A percentile compares a stretch with the other conserved stretches of the same genome.
Evolutionary conservation across 169 alveolate species (phyloP).

Genomic region (Cryptosporidium felis): DNA sequence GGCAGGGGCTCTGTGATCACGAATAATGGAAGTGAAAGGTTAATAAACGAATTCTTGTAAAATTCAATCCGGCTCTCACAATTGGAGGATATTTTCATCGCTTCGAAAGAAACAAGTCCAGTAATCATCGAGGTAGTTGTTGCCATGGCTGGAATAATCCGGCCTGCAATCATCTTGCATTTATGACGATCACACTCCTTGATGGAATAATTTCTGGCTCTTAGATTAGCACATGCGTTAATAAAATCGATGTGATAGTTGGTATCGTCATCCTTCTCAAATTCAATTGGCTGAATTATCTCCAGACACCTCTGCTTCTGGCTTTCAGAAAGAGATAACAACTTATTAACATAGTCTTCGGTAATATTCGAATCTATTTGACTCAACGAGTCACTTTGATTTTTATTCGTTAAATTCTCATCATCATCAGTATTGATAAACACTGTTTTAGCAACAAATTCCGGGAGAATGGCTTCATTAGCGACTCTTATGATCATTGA

Average conservation of each 20-base stretch:
- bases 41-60: constrained; percentile 94
- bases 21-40: constrained; percentile 92
- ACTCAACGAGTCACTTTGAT: constrained; percentile 40
- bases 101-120: constrained; percentile 94
- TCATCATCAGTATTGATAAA: constrained; percentile 87
- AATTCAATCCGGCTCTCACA: constrained; percentile 73
- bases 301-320: constrained; percentile 71
- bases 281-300: constrained; percentile 86
- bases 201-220: constrained; percentile 96
- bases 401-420: constrained; percentile 78
- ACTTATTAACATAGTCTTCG: constrained; percentile 78
- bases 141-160: constrained; percentile 99
- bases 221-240: constrained; percentile 94
- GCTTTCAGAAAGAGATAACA: constrained; percentile 73
- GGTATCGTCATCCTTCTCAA: constrained; percentile 99
- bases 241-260: constrained; percentile 97
- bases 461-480: constrained; percentile 72
- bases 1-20: constrained; percentile 91
- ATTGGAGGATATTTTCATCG: constrained; percentile 80
- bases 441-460: constrained; percentile 74
- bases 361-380: constrained; percentile 67
- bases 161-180: constrained; percentile 98
- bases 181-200: constrained; percentile 88
- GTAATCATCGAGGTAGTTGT: constrained; percentile 99
- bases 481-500: constrained; percentile 71